Evolutionary conservation across 2,329 filamentous ascomycete species (phyloP), one percentile per base, ranked within the genome.

Genomic region (Pseudopyrenochaeta lycopersici): DNA sequence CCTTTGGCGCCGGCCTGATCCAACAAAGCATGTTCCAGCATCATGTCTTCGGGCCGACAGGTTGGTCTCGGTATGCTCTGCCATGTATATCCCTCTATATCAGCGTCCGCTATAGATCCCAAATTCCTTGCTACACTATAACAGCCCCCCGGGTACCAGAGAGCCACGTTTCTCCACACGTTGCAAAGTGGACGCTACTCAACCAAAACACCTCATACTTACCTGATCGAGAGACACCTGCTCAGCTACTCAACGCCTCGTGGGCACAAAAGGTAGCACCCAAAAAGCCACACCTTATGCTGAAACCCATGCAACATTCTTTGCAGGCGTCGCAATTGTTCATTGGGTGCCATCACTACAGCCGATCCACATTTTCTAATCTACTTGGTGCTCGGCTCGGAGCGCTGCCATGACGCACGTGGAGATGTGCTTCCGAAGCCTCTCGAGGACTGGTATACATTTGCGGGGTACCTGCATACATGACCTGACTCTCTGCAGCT

Each of bases 151-250:
- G 21, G 20, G 21, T 20, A 39, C 14, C 14, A 21, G 18, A 44
- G 27, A 36, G 47, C 47, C 47, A 50, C 39, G 47, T 50, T 32
- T 50, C 47, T 50, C 40, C 47, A 50, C 47, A 36, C 27, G 39
- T 44, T 39, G 36, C 36, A 21, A 14, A 14, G 18, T 20, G 35
- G 17, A 38, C 17, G 35, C 35, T 10, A 4, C 17, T 10, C 35
- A 9, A 14, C 35, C 35, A n/a, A 20, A 38, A 18, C 11, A 12
- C 20, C 10, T 11, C 36, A 21, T 14, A 14, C 2, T 20, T 39
- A 3, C 36, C 36, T 23, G 4, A 23, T 39, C 36, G 14, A 23
- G 36, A 3, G 7, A 12, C 36, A 20, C 36, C 20, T 39, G 36
- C 36, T 23, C 20, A 12, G 36, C 18, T 21, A 18, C 18, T n/a